These are phyloP conservation scores for Umbilicaria muhlenbergii DNA, from an alignment of 495 filamentous ascomycete genomes.

Conservation along the genomic window DNA sequence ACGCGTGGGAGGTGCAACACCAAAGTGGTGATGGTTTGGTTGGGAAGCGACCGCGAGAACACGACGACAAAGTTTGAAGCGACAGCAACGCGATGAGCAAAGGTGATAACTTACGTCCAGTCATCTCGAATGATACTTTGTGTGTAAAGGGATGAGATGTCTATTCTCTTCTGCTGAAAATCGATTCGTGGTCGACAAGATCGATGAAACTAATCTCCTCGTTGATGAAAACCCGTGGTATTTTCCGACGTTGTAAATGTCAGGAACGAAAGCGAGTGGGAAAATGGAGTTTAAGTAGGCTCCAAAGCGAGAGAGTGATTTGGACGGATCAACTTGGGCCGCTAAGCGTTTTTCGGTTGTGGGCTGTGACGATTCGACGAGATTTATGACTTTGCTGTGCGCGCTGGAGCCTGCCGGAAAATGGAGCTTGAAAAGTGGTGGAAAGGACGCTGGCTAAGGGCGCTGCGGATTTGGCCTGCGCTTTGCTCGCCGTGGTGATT, in stretches of 20 bases:
- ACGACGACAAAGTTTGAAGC: slow-evolving; percentile 8
- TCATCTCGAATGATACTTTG: slow-evolving; percentile 47
- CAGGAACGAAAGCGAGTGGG: slow-evolving; percentile 15
- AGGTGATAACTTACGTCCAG: slow-evolving; percentile 71
- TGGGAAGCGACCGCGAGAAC: slow-evolving; percentile 7
- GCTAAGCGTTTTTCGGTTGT: not conserved
- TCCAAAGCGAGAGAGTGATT: slow-evolving; percentile 13
- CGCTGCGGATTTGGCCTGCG: no score
- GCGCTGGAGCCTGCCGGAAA: slow-evolving; percentile 12
- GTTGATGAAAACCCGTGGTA: slow-evolving; percentile 15
- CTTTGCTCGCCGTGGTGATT: no score
- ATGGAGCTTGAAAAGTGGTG: slow-evolving; percentile 8
- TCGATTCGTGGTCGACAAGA: slow-evolving; percentile 3
- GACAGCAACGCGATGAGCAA: slow-evolving; percentile 6
- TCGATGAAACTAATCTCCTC: slow-evolving; percentile 12
- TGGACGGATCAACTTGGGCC: slow-evolving; percentile 5
- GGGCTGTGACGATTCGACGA: not conserved
- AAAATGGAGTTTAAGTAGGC: slow-evolving; percentile 21
- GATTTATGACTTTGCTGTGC: not conserved
- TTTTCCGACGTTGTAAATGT: slow-evolving; percentile 16
- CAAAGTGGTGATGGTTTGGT: slow-evolving; percentile 13
- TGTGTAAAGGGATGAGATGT: not conserved
- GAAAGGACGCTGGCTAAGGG: slow-evolving; percentile 5
- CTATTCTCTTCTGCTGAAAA: not conserved
- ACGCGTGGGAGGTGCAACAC: slow-evolving; percentile 10